phyloP scores from a whole-genome alignment of 768 basidiomycete species.

The Agaricus sinodeliciosus region DNA sequence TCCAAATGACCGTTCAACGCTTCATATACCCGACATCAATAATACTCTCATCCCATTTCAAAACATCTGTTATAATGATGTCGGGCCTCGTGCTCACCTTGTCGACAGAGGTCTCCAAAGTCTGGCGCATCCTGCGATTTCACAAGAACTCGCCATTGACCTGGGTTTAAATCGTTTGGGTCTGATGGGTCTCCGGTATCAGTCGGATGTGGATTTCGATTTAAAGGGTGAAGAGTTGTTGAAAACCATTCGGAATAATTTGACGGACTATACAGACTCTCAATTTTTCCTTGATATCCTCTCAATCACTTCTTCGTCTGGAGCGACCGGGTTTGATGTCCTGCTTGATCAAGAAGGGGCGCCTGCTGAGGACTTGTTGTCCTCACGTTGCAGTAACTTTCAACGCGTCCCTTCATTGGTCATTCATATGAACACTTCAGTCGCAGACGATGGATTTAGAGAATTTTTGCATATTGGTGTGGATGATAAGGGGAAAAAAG shows the following conservation, averaged over 20 bases:
- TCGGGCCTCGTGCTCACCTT: constrained; percentile 24
- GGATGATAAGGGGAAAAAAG: constrained; percentile 33
- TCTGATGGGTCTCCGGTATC: constrained; percentile 22
- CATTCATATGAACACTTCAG: constrained; percentile 36
- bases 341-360: constrained; percentile 26
- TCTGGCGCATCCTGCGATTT: constrained; percentile 25
- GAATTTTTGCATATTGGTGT: constrained; percentile 37
- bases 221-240: constrained; percentile 34
- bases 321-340: constrained; percentile 33
- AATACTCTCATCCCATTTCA: constrained; percentile 20
- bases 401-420: constrained; percentile 31
- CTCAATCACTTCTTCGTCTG: constrained; percentile 47
- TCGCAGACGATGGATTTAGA: constrained; percentile 35
- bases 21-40: constrained; percentile 29
- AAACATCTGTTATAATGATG: constrained; percentile 33
- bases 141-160: constrained; percentile 22
- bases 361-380: constrained; percentile 19
- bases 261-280: constrained; percentile 34
- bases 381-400: constrained; percentile 28
- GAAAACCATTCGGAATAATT: constrained; percentile 33
- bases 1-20: constrained; percentile 16
- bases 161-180: constrained; percentile 29
- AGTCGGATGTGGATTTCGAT: constrained; percentile 21
- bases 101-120: constrained; percentile 12
- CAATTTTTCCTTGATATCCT: constrained; percentile 44